Evolutionary conservation across 78 protist genomes (phyloP), one percentile per base, ranked within the genome.

Genomic region (Emiliania huxleyi): DNA sequence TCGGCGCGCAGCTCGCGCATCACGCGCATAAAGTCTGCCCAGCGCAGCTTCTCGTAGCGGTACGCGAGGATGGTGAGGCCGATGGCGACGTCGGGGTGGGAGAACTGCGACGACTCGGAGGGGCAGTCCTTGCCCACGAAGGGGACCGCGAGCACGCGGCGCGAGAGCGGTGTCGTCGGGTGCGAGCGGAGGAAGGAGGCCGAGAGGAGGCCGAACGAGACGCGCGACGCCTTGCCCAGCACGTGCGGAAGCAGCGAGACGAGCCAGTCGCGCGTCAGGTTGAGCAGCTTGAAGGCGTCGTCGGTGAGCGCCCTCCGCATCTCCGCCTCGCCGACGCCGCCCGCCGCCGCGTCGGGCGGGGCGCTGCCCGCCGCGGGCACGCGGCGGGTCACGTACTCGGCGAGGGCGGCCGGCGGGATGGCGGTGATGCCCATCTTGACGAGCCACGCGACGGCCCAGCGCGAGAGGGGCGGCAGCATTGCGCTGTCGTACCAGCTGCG

Each of bases 121-220:
- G 96, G 96, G 38, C 71, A 83, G 43, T 93, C 96, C 89, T 93
- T 93, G 52, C 95, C 96, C 40, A 95, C 95, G 77, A 93, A 95
- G 22, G 96, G 96, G n/a, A 95, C 94, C 19, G 96, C 95, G 19
- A 79, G 93, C 40, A 94, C 73, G 49, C 85, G 11, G 2, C 40
- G 87, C 12, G 95, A 87, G 45, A 23, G 88, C 46, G 95, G 95
- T 15, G 25, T 77, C 49, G 29, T 42, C 85, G 21, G 5, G 42
- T 77, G 40, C 85, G 42, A 38, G 2, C 23, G 2, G 25, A 77
- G 44, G 3, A 2, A 5, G 37, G 23, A 4, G 75, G 23, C 75
- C 25, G 44, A 25, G 25, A 95, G 96, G 62, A 95, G 69, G 2
- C 97, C 97, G 71, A 62, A 95, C 69, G 42, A 0, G 35, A 95